Conservation (phyloP, 148 eudicot species). For the Heliosperma pusillum region DNA sequence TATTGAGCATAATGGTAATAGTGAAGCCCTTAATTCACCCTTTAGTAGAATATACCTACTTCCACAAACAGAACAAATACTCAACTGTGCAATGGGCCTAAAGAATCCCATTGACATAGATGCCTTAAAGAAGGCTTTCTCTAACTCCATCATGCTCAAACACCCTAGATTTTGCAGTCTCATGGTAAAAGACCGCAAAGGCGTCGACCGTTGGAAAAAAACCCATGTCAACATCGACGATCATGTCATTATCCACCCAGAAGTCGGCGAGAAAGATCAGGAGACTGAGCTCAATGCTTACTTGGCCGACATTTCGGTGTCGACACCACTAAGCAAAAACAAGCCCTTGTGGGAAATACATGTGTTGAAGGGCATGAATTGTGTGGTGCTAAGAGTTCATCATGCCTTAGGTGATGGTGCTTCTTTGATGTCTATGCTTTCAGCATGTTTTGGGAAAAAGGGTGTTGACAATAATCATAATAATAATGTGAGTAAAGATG, state of each 20-base stretch:
- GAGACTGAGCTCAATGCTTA: constrained; percentile 43
- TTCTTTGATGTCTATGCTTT: constrained; percentile 64
- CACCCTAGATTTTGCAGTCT: constrained; percentile 78
- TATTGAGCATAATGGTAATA: background rate
- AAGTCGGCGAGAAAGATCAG: background rate
- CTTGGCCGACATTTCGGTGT: constrained; percentile 53
- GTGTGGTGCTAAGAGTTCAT: constrained; percentile 54
- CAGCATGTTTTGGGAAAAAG: constrained; percentile 29
- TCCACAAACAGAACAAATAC: constrained; percentile 47
- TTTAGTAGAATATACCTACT: constrained; percentile 31
- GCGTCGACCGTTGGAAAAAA: constrained; percentile 44
- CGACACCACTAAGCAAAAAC: constrained; percentile 44
- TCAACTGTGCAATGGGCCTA: constrained; percentile 44
- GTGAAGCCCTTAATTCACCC: constrained; percentile 24
- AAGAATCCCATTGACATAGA: constrained; percentile 36
- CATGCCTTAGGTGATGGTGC: constrained; percentile 78
- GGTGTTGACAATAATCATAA: constrained; percentile 20
- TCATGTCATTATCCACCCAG: constrained; percentile 37
- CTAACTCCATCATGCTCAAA: constrained; percentile 37
- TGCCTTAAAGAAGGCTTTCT: constrained; percentile 36
- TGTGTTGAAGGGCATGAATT: constrained; percentile 38
- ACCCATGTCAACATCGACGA: constrained; percentile 46
- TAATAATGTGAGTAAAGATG: constrained; percentile 6
- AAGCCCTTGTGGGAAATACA: constrained; percentile 89
- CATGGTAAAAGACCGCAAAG: constrained; percentile 36